Evolutionary conservation across 2,329 filamentous ascomycete genomes (phyloP).

Genomic region (Delphinella strobiligena): DNA sequence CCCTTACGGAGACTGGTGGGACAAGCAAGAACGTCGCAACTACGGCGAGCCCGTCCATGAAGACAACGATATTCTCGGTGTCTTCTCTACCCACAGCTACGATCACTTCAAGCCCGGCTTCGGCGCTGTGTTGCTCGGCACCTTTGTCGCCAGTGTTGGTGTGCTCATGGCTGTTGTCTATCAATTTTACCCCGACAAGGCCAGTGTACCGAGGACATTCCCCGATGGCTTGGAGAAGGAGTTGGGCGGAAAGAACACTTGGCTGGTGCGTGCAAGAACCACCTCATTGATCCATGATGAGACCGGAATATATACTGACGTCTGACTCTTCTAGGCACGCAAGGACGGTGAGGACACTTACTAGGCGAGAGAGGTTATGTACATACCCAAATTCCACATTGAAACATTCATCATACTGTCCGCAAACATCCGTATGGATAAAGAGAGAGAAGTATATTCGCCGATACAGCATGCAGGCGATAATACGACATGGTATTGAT

Average conservation of each 20-base stretch:
- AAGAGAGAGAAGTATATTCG: no score
- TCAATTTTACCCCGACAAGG: conserved; percentile 33
- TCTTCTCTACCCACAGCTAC: conserved; percentile 84
- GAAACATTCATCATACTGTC: not conserved
- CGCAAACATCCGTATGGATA: no score
- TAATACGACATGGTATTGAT: no score
- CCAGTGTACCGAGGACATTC: conserved; percentile 30
- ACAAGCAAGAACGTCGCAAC: conserved; percentile 93
- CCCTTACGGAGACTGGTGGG: conserved; percentile 90
- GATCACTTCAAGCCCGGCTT: conserved; percentile 67
- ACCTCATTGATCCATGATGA: not conserved
- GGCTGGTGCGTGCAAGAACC: conserved; percentile 23
- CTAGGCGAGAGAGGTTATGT: not conserved
- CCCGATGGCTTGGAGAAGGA: conserved; percentile 35
- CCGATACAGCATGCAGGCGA: no score
- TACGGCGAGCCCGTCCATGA: conserved; percentile 95
- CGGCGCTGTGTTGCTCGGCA: conserved; percentile 47
- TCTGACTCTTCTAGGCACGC: not conserved
- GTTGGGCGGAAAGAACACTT: conserved; percentile 33
- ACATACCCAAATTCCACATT: not conserved
- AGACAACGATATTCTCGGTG: conserved; percentile 84
- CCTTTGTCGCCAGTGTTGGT: conserved; percentile 29
- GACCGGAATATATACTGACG: not conserved
- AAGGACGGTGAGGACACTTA: not conserved
- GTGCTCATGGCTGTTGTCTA: conserved; percentile 28